Conservation (phyloP, 768 basidiomycete genomes). For the Pisolithus marmoratus region DNA sequence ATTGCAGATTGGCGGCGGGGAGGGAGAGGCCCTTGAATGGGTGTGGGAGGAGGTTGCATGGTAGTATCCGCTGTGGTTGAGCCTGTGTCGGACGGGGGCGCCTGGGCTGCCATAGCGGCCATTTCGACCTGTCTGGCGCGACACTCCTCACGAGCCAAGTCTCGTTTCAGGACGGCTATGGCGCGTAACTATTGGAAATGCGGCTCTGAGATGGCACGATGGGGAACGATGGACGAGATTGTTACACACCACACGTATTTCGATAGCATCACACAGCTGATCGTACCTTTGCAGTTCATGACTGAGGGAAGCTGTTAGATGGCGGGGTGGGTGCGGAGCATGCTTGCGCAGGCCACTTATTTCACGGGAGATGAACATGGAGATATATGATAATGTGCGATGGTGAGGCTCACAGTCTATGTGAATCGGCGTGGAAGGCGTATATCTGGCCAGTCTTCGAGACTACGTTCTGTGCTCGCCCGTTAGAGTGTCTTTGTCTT, state of each 20-base stretch:
- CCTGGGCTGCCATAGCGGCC: slow-evolving; percentile 32
- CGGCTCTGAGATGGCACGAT: neutral
- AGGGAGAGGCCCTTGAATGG: slow-evolving; percentile 25
- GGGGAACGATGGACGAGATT: neutral
- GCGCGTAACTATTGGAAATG: slow-evolving; percentile 53
- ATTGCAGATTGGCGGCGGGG: slow-evolving; percentile 69
- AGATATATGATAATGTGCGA: too few species aligned
- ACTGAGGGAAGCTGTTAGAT: slow-evolving; percentile 58
- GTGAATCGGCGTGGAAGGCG: slow-evolving; percentile 59
- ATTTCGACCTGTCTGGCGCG: slow-evolving; percentile 42
- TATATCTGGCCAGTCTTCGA: slow-evolving; percentile 70
- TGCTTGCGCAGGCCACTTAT: slow-evolving; percentile 53
- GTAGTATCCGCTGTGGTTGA: slow-evolving; percentile 13
- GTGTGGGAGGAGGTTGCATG: slow-evolving; percentile 24
- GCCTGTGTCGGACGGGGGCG: slow-evolving; percentile 19
- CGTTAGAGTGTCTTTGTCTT: slow-evolving; percentile 1
- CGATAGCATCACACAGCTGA: slow-evolving; percentile 73
- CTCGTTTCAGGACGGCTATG: slow-evolving; percentile 66
- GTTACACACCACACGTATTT: slow-evolving; percentile 57
- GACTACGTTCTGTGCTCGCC: slow-evolving; percentile 44
- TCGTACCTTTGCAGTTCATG: slow-evolving; percentile 76
- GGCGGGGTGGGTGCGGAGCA: slow-evolving; percentile 57
- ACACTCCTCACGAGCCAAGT: slow-evolving; percentile 56
- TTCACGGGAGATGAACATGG: neutral
- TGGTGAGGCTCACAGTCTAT: slow-evolving; percentile 49